A percentile compares a stretch with the other conserved stretches of the same genome.
phyloP scores from a whole-genome alignment of 2,329 filamentous ascomycete species.

The Neofusicoccum sp. region DNA sequence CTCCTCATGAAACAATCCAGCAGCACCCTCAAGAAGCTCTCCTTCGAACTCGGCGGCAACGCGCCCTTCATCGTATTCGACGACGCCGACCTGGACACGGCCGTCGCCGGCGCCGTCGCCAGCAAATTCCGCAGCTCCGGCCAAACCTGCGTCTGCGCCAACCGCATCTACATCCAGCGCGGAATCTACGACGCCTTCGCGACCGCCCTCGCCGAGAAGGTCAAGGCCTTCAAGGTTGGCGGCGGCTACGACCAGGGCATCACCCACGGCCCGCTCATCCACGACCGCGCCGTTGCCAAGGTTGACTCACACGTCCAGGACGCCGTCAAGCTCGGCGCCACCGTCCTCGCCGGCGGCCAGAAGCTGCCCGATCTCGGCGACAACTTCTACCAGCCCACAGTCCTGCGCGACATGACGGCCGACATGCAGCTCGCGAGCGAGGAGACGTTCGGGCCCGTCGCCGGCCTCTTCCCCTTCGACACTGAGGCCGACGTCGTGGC shows the following conservation, averaged over 20 bases:
- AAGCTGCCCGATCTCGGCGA: conserved; percentile 68
- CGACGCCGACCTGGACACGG: conserved; percentile 84
- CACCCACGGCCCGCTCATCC: conserved; percentile 84
- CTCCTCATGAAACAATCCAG: conserved; percentile 91
- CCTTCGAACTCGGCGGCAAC: conserved; percentile 92
- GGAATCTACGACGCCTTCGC: conserved; percentile 78
- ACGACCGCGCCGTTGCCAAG: conserved; percentile 78
- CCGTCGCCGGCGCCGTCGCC: conserved; percentile 78
- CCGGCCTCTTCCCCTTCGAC: conserved; percentile 84
- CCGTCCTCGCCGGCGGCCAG: conserved; percentile 74
- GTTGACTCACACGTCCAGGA: conserved; percentile 80
- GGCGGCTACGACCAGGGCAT: conserved; percentile 69
- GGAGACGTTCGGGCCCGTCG: conserved; percentile 95
- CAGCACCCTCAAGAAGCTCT: conserved; percentile 80
- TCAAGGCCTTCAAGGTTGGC: conserved; percentile 74
- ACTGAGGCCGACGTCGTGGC: conserved; percentile 86
- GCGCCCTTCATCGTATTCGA: conserved; percentile 97
- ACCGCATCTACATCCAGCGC: conserved; percentile 78
- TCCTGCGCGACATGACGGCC: conserved; percentile 81
- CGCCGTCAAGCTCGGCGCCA: conserved; percentile 75
- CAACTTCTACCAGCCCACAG: conserved; percentile 90
- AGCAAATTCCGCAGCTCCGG: conserved; percentile 94
- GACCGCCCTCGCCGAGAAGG: conserved; percentile 68
- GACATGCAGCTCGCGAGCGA: conserved; percentile 84
- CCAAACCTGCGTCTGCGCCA: conserved; percentile 85